These are phyloP conservation scores for Ilyonectria sp. DNA, from an alignment of 2,329 filamentous ascomycete species.

Conservation along the genomic window DNA sequence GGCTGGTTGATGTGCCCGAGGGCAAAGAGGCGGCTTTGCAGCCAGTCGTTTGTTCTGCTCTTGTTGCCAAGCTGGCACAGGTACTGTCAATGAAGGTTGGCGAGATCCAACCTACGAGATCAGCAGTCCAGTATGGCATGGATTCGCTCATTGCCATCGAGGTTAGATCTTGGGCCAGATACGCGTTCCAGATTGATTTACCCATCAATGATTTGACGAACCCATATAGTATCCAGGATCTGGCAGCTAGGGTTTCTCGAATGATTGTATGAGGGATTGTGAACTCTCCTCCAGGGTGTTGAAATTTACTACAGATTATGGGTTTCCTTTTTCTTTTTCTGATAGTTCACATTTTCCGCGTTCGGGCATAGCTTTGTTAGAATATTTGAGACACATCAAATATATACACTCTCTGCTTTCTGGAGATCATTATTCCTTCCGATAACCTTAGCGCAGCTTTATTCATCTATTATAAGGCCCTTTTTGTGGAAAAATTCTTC, in stretches of 20 bases:
- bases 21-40: conserved; percentile 39
- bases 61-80: conserved; percentile 43
- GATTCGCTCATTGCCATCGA: conserved; percentile 45
- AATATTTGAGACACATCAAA: conserved; percentile 2
- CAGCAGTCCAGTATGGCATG: conserved; percentile 44
- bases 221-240: conserved; percentile 43
- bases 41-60: conserved; percentile 39
- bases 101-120: conserved; percentile 42
- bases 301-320: conserved; percentile 4
- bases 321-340: conserved; percentile 4
- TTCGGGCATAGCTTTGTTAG: conserved; percentile 3
- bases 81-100: conserved; percentile 43
- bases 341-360: conserved; percentile 1
- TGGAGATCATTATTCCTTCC: background rate
- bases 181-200: conserved; percentile 45
- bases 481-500: background rate
- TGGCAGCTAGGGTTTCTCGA: conserved; percentile 39
- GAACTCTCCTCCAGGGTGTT: background rate
- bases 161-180: conserved; percentile 45
- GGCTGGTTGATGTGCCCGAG: conserved; percentile 32
- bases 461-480: background rate
- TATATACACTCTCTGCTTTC: background rate
- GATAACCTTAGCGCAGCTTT: background rate
- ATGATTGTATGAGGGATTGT: conserved; percentile 34
- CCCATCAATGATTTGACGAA: conserved; percentile 45